Base-by-base conservation (phyloP, 2,329 filamentous ascomycete genomes). In the Fusarium kyushuense region DNA sequence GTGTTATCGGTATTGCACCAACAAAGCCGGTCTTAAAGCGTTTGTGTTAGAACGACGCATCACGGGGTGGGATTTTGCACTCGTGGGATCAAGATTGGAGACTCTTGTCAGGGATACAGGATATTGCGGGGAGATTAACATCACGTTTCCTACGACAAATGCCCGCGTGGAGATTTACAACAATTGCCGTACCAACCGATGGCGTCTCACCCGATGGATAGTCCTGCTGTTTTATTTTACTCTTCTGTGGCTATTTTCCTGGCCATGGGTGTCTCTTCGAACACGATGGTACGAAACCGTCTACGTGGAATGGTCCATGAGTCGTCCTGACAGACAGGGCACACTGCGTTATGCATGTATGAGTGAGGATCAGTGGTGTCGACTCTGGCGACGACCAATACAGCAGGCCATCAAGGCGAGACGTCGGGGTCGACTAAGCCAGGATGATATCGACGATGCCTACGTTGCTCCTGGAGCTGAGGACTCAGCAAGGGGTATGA, bases 271-370 rank as follows among this genome's bases (percentile, higher is more conserved):
- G 14, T 89, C 87, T 78, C 84, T 92, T 74, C 79, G 84, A 19
- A 94, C 91, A 2, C 88, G 86, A 74, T 83, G 86, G 48, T 94
- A 89, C 79, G 85, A 90, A 66, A 88, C 92, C 4, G 84, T 87
- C 5, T 80, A 82, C 23, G 84, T 86, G 1, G 82, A 89, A 33
- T 94, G 90, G 89, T 70, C 72, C 16, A 57, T 79, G 58, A 78
- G 77, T 59, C 65, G 67, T 0, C 53, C 63, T 12, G 67, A 69
- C 23, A 65, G 73, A 12, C 74, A 75, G 27, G 82, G 79, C 29
- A 53, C 73, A 5, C 84, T 79, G 67, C 75, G 78, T 25, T 91
- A 88, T 70, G 84, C 85, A 49, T 83, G 79, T 54, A 76, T 87
- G 67, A 84, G 79, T 67, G 86, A 88, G 76, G 82, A 84, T 6